Conservation (phyloP, 352 stramenopile genomes). For the Phytophthora idaei region DNA sequence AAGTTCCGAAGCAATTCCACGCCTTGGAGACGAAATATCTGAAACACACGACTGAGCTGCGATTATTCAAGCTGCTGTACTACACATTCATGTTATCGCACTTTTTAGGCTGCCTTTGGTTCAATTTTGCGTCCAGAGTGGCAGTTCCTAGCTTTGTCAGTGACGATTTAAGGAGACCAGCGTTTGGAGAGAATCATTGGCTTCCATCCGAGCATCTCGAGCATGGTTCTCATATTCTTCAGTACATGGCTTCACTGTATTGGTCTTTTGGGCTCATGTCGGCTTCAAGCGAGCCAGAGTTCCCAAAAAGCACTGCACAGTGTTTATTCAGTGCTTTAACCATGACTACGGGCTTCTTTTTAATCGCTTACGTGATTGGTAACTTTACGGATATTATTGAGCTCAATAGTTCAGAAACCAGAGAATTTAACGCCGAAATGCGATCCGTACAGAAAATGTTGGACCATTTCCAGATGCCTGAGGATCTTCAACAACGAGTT, state of each 20-base stretch:
- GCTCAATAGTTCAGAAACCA: slow-evolving; percentile 63
- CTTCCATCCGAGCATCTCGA: slow-evolving; percentile 42
- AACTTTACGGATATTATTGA: slow-evolving; percentile 75
- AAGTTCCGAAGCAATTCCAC: slow-evolving; percentile 57
- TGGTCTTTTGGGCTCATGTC: slow-evolving; percentile 79
- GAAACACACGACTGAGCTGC: slow-evolving; percentile 59
- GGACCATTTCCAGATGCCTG: slow-evolving; percentile 56
- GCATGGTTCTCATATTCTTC: slow-evolving; percentile 27
- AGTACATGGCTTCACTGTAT: slow-evolving; percentile 70
- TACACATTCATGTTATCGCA: slow-evolving; percentile 70
- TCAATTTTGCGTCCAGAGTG: slow-evolving; percentile 47
- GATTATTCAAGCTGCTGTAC: slow-evolving; percentile 73
- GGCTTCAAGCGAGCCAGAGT: slow-evolving; percentile 52
- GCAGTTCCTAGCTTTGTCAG: slow-evolving; percentile 14
- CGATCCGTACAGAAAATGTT: slow-evolving; percentile 62
- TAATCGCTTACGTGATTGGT: slow-evolving; percentile 78
- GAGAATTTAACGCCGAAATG: slow-evolving; percentile 64
- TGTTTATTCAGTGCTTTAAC: slow-evolving; percentile 60
- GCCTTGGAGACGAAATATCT: slow-evolving; percentile 67
- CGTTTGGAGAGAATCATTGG: slow-evolving; percentile 45
- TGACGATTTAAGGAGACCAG: background rate
- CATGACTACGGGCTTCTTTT: slow-evolving; percentile 73
- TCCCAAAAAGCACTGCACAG: slow-evolving; percentile 55
- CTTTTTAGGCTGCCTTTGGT: slow-evolving; percentile 67
- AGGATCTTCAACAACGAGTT: slow-evolving; percentile 47